Percentiles rank a stretch among this genome's conserved stretches.
Conservation (phyloP, 2,329 filamentous ascomycete genomes). For the Pyrenophora graminea region DNA sequence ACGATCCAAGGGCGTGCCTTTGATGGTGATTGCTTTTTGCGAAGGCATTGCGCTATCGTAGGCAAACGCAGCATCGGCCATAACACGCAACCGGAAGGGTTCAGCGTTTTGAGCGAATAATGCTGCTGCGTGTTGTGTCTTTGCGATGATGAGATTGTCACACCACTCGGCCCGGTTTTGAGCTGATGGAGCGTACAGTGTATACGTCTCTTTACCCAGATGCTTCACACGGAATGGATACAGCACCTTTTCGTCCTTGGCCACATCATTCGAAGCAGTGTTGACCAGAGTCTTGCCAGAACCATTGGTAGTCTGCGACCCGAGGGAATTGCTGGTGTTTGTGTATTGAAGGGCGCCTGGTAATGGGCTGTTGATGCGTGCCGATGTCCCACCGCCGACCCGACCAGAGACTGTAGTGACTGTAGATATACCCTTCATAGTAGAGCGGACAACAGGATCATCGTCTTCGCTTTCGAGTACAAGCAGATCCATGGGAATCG, state of each 20-base stretch:
- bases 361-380: slow-evolving; percentile 50
- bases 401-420: slow-evolving; percentile 55
- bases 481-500: slow-evolving; percentile 94
- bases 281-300: slow-evolving; percentile 57
- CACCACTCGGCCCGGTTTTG: slow-evolving; percentile 86
- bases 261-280: slow-evolving; percentile 54
- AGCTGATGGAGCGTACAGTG: slow-evolving; percentile 78
- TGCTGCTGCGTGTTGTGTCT: slow-evolving; percentile 88
- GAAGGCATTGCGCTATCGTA: slow-evolving; percentile 66
- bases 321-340: slow-evolving; percentile 66
- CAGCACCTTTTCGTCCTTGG: slow-evolving; percentile 75
- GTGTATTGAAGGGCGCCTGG: slow-evolving; percentile 66
- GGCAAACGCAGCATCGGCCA: slow-evolving; percentile 89
- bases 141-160: slow-evolving; percentile 89
- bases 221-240: slow-evolving; percentile 97
- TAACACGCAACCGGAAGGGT: slow-evolving; percentile 87
- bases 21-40: slow-evolving; percentile 73
- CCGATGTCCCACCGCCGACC: slow-evolving; percentile 56
- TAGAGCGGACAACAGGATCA: slow-evolving; percentile 81
- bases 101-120: slow-evolving; percentile 92
- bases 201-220: slow-evolving; percentile 90
- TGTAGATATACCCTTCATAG: slow-evolving; percentile 69
- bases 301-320: slow-evolving; percentile 52
- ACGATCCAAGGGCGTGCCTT: slow-evolving; percentile 87
- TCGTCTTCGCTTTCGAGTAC: slow-evolving; percentile 92